phyloP scores from a whole-genome alignment of 73 alveolate genomes.

The Tetrahymena thermophila region DNA sequence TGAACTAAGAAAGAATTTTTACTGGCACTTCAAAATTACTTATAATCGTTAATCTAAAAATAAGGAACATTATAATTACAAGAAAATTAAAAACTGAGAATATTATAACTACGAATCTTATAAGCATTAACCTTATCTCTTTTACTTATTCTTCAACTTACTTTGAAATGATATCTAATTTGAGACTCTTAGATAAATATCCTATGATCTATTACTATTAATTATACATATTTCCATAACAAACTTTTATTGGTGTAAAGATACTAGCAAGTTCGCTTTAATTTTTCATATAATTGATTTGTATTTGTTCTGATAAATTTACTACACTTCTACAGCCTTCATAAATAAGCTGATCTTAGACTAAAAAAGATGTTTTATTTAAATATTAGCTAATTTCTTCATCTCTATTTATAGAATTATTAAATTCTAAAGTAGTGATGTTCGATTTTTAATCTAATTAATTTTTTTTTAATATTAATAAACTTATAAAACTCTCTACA shows the following conservation, averaged over 20 bases:
- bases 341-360: not conserved
- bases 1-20: not conserved
- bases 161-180: not conserved
- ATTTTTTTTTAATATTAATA: not conserved
- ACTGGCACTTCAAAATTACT: not conserved
- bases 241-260: not conserved
- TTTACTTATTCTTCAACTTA: not conserved
- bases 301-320: not conserved
- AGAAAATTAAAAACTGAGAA: not conserved
- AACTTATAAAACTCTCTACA: not conserved
- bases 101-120: not conserved
- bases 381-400: not conserved
- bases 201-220: not conserved
- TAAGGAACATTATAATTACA: not conserved
- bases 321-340: not conserved
- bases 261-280: not conserved
- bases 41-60: not conserved
- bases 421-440: not conserved
- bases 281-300: not conserved
- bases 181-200: not conserved
- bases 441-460: not conserved
- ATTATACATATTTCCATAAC: not conserved
- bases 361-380: not conserved
- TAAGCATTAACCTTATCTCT: not conserved
- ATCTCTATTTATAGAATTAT: not conserved